Base-by-base conservation (phyloP, 768 basidiomycete genomes). In the Postia placenta region DNA sequence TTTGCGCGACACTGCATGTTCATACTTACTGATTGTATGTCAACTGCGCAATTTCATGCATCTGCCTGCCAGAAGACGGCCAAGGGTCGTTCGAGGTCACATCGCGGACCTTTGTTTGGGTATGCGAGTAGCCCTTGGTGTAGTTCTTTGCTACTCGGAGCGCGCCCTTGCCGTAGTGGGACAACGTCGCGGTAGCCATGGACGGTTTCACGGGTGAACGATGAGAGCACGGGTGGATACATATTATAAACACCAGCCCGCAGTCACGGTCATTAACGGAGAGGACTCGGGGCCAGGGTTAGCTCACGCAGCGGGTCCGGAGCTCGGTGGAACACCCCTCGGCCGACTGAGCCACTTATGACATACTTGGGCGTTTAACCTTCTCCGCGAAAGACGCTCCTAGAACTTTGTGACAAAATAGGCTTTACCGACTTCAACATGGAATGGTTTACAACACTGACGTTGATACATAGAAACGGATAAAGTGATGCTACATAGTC, bases 21-120 rank as follows among this genome's bases (percentile, higher is more conserved):
- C 93, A 92, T 92, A 68, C 63, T n/a, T 57, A 93, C 93, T 92
- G 92, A 68, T 94, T 93, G 66, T 88, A 97, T 5, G 92, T 92
- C 69, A 97, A 62, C 64, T 94, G 90, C 0, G 95, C 92, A 56
- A 98, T 81, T 69, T 97, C 95, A 69, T 94, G 93, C 92, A 98
- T 94, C 75, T 93, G 92, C 1, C 89, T 88, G 11, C 93, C 92
- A 6, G 87, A 88, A 2, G 95, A 95, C 0, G 93, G 91, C 88
- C 91, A 92, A 14, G 92, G 87, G 64, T 97, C 94, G 70, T 94
- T 96, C 23, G 87, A 92, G 11, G 93, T 96, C 46, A 91, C 88
- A 74, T 95, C 89, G 53, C 93, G 81, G 54, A 97, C 91, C 69
- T 97, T 97, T 44, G 87, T 80, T 71, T 97, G 90, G 0, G 83